Percentiles rank a stretch among this genome's conserved stretches.
phyloP scores from a whole-genome alignment of 2,329 filamentous ascomycete species.

The Chalaropsis ovoidea region DNA sequence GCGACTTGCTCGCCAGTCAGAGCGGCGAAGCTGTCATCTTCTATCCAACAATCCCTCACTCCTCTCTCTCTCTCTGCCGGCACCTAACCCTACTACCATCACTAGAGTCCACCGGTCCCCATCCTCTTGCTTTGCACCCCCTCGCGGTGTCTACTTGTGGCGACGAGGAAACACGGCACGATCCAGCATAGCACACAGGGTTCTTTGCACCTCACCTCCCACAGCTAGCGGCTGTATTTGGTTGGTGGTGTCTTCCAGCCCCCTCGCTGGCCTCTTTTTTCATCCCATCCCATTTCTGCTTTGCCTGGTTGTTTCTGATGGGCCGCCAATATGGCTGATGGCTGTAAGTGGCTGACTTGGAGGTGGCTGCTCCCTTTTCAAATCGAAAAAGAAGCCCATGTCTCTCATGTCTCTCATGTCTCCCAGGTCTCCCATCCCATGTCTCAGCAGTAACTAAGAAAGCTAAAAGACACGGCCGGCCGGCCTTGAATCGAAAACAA shows the following conservation, averaged over 20 bases:
- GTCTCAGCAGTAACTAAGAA: neutral
- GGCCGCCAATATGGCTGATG: neutral
- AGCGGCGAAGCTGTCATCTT: too few relatives aligned
- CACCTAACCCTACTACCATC: too few relatives aligned
- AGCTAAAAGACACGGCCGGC: neutral
- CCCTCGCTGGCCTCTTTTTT: slow-evolving; percentile 1
- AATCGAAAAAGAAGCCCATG: slow-evolving; percentile 3
- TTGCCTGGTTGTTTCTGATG: slow-evolving; percentile 7
- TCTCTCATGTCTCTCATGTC: too few relatives aligned
- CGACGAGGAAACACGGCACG: neutral
- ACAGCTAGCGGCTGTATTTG: too few relatives aligned
- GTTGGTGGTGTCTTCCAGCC: slow-evolving; percentile 9
- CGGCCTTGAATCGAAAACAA: slow-evolving; percentile 1
- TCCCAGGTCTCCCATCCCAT: neutral
- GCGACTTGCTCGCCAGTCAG: too few relatives aligned
- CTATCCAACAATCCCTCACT: too few relatives aligned
- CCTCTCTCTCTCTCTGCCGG: too few relatives aligned
- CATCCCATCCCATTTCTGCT: slow-evolving; percentile 5
- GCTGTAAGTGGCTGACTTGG: slow-evolving; percentile 9
- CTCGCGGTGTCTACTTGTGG: neutral
- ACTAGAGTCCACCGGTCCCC: too few relatives aligned
- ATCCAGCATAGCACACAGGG: neutral
- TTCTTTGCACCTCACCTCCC: too few relatives aligned
- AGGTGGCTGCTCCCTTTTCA: neutral
- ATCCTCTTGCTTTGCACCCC: too few relatives aligned